Percentiles rank a stretch among this genome's conserved stretches.
Evolutionary conservation across 768 basidiomycete species (phyloP).

Genomic region (Infundibulicybe gibba): DNA sequence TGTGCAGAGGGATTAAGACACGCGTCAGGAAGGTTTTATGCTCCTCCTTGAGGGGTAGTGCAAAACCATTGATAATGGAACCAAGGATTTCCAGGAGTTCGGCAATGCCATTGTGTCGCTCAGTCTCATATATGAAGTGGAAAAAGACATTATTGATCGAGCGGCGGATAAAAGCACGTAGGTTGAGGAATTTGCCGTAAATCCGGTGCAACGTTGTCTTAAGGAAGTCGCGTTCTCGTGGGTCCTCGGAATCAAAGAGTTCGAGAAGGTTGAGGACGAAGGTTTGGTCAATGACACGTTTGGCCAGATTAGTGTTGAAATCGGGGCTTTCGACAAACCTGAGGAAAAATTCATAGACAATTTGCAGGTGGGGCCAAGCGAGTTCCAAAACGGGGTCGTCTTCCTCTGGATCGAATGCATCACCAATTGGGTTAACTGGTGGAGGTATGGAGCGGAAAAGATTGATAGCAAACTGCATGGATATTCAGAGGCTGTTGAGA

Average conservation of each 20-base stretch:
- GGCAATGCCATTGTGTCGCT: slow-evolving; percentile 98
- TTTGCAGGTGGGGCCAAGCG: slow-evolving; percentile 99
- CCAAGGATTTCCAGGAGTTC: slow-evolving; percentile 97
- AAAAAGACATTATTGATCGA: slow-evolving; percentile 99
- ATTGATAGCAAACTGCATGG: slow-evolving; percentile 86
- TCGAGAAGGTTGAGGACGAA: slow-evolving; percentile 97
- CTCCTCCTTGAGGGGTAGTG: slow-evolving; percentile 95
- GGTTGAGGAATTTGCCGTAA: slow-evolving; percentile 98
- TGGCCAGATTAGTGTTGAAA: slow-evolving; percentile 97
- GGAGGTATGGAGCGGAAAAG: slow-evolving; percentile 99
- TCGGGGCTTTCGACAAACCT: slow-evolving; percentile 97
- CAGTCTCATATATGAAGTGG: slow-evolving; percentile 98
- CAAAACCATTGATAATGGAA: slow-evolving; percentile 99
- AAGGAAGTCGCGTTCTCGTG: slow-evolving; percentile 97
- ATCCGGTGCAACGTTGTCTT: slow-evolving; percentile 99
- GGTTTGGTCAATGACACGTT: slow-evolving; percentile 93
- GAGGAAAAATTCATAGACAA: slow-evolving; percentile 99
- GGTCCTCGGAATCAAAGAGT: slow-evolving; percentile 98
- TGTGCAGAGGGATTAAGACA: slow-evolving; percentile 93
- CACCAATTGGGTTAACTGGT: slow-evolving; percentile 96
- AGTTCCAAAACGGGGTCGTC: slow-evolving; percentile 98
- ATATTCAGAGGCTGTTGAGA: slow-evolving; percentile 5
- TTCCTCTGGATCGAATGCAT: slow-evolving; percentile 99
- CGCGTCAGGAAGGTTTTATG: slow-evolving; percentile 97
- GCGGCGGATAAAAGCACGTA: slow-evolving; percentile 96